Evolutionary conservation across 352 stramenopile species (phyloP), one percentile per base, ranked within the genome.

Genomic region (Peronospora destructor): DNA sequence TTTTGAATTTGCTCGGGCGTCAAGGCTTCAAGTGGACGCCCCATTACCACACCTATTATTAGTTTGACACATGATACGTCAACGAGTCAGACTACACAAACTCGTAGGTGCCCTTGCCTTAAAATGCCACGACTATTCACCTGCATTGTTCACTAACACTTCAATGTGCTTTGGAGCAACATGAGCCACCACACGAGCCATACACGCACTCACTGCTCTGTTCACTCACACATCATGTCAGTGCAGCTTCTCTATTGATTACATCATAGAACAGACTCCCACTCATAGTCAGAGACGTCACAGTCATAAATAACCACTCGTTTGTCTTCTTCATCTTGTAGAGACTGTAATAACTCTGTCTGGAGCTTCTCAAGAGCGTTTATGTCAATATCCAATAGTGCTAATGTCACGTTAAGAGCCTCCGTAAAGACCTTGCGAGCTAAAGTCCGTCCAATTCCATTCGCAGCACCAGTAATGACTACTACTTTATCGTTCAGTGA

Each of bases 221-320:
- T 29, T 29, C 38, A 42, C 9, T n/a, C 23, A 32, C 29, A 34
- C 21, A 33, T 33, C 19, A 3, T 21, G 19, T 21, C 19, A 21
- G 19, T 21, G 19, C 1, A 1, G 19, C 1, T 21, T 1, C 19
- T 21, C 3, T 21, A 21, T 21, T 3, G 9, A 40, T 9, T 33
- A 14, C 4, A 29, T 14, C 34, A 38, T 36, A 0, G 32, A 8
- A 36, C 32, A 21, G 14, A 21, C 19, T 58, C 64, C 9, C 56
- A 91, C 80, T 66, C n/a, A n/a, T n/a, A n/a, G n/a, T n/a, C n/a
- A n/a, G n/a, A n/a, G 16, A 91, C 71, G 46, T 89, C 65, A 59
- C 81, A 91, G 33, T 74, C 53, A 34, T 72, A 83, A 4, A 66
- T 39, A 8, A 68, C 45, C 21, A 87, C 65, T 12, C 26, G 25